Percentiles rank a stretch among this genome's conserved stretches.
Evolutionary conservation across 345 rosid genomes (phyloP).

Genomic region (Diplotaxis tenuifolia): DNA sequence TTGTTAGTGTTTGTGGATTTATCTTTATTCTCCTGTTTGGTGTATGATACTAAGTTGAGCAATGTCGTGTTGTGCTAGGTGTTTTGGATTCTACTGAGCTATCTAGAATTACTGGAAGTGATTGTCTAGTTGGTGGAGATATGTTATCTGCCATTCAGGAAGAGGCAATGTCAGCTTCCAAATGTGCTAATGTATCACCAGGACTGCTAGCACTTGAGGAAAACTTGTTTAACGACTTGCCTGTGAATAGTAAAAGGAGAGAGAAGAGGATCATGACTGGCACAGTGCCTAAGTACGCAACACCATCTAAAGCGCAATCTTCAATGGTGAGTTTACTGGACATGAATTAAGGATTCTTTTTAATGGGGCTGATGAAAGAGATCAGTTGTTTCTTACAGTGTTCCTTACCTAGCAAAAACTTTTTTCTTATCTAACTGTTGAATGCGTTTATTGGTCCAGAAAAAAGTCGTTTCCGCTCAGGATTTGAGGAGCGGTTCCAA

Average conservation of each 20-base stretch:
- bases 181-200: slow-evolving; percentile 34
- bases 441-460: slow-evolving; percentile 50
- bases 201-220: slow-evolving; percentile 47
- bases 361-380: neutral
- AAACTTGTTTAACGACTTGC: slow-evolving; percentile 49
- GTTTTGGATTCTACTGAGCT: slow-evolving; percentile 67
- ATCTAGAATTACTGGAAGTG: slow-evolving; percentile 60
- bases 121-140: slow-evolving; percentile 43
- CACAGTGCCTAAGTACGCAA: slow-evolving; percentile 36
- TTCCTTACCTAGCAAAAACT: neutral
- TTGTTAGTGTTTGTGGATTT: neutral
- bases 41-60: slow-evolving; percentile 19
- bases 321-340: slow-evolving; percentile 45
- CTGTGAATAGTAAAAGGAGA: slow-evolving; percentile 36
- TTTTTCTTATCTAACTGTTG: neutral
- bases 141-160: slow-evolving; percentile 56
- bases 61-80: slow-evolving; percentile 41
- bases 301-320: slow-evolving; percentile 41
- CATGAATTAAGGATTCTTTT: neutral
- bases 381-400: slow-evolving; percentile 11
- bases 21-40: slow-evolving; percentile 4
- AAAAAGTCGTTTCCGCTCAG: slow-evolving; percentile 49
- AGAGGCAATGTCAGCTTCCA: slow-evolving; percentile 42
- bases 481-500: slow-evolving; percentile 67
- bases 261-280: slow-evolving; percentile 36